Percentiles rank a stretch among this genome's conserved stretches.
Evolutionary conservation across 768 basidiomycete genomes (phyloP).

Genomic region (Tricholoma hemisulphureum): DNA sequence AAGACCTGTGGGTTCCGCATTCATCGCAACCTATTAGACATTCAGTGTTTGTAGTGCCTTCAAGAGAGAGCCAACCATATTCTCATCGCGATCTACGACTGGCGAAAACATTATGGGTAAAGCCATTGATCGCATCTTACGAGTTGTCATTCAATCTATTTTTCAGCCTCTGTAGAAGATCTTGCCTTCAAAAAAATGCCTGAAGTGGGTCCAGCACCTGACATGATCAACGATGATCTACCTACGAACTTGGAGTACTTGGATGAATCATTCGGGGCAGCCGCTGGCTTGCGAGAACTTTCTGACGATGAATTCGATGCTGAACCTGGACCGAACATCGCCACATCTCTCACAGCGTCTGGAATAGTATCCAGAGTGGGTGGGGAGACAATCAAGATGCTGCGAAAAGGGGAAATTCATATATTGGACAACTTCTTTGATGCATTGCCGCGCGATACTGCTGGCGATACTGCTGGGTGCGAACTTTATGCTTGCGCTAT

Average conservation of each 20-base stretch:
- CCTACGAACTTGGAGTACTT: conserved; percentile 88
- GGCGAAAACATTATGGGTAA: conserved; percentile 37
- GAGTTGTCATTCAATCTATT: not conserved
- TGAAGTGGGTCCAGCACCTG: conserved; percentile 75
- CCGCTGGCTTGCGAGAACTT: conserved; percentile 72
- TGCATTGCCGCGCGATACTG: conserved; percentile 54
- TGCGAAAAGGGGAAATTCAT: conserved; percentile 61
- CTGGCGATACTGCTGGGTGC: conserved; percentile 48
- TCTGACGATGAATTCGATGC: conserved; percentile 68
- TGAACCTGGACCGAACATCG: conserved; percentile 24
- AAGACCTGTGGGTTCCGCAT: conserved; percentile 25
- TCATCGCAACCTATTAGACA: not conserved
- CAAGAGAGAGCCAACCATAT: conserved; percentile 29
- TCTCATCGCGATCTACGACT: conserved; percentile 25
- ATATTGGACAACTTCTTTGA: conserved; percentile 76
- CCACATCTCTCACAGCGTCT: conserved; percentile 26
- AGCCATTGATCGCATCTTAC: conserved; percentile 2
- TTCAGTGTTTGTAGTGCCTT: conserved; percentile 20
- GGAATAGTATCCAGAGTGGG: conserved; percentile 61
- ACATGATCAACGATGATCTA: conserved; percentile 89
- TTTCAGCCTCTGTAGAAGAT: conserved; percentile 69
- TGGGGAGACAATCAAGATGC: conserved; percentile 83
- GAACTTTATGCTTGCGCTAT: conserved; percentile 13
- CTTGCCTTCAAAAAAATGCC: conserved; percentile 74
- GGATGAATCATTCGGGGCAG: conserved; percentile 76